phyloP scores from a whole-genome alignment of 169 alveolate species.

The Cryptosporidium bovis region DNA sequence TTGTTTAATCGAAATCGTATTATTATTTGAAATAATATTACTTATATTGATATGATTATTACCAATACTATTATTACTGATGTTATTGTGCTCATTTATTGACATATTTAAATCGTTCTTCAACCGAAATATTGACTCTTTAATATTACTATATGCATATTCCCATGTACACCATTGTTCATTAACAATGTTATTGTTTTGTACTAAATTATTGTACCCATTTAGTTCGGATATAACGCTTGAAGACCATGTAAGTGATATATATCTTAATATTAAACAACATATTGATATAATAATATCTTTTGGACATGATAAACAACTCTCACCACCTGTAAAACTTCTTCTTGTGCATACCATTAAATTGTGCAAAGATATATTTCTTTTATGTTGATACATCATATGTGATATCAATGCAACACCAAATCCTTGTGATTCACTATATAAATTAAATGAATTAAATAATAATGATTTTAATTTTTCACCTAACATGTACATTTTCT shows the following conservation, averaged over 20 bases:
- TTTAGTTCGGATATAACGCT: not conserved
- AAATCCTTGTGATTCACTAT: constrained; percentile 57
- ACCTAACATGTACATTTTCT: constrained; percentile 14
- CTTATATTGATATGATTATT: too few species aligned
- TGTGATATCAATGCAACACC: constrained; percentile 48
- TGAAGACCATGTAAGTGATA: constrained; percentile 53
- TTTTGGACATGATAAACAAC: constrained; percentile 57
- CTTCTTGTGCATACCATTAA: constrained; percentile 59
- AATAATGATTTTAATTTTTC: constrained; percentile 21
- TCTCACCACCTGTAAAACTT: constrained; percentile 35
- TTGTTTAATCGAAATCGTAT: constrained; percentile 20
- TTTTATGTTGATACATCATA: constrained; percentile 33
- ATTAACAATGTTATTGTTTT: not conserved
- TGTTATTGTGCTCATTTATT: not conserved
- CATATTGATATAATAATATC: constrained; percentile 53
- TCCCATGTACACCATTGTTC: constrained; percentile 70
- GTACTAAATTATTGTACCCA: too few species aligned
- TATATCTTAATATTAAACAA: constrained; percentile 30
- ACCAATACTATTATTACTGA: too few species aligned
- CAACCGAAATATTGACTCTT: not conserved
- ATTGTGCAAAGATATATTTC: constrained; percentile 45
- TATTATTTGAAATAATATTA: not conserved
- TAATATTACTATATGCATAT: constrained; percentile 30
- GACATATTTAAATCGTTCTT: constrained; percentile 1
- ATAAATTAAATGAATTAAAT: constrained; percentile 39